Percentiles rank a stretch among this genome's conserved stretches.
Conservation (phyloP, 1,284 basidiomycete species). For the Moesziomyces aphidis region DNA sequence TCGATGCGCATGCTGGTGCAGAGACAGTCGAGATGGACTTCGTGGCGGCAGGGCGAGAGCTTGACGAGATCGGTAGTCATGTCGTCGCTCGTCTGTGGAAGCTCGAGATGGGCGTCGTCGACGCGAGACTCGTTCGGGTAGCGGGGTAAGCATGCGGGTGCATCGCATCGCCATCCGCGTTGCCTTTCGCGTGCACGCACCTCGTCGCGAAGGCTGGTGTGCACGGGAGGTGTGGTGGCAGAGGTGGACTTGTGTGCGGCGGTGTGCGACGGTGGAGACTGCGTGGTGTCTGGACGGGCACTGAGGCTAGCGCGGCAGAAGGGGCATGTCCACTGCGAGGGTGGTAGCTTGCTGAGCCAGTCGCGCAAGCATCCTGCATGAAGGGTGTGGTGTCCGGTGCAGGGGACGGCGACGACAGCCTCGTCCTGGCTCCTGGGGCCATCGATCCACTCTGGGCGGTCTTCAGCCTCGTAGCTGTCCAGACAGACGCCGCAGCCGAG, state of each 20-base stretch:
- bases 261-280: constrained; percentile 2
- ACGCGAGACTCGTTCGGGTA: constrained; percentile 34
- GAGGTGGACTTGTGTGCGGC: constrained; percentile 6
- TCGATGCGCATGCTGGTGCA: constrained; percentile 59
- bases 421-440: constrained; percentile 51
- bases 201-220: constrained; percentile 52
- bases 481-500: constrained; percentile 63
- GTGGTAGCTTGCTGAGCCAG: constrained; percentile 59
- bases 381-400: constrained; percentile 60
- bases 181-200: constrained; percentile 52
- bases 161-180: constrained; percentile 60
- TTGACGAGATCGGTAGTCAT: constrained; percentile 45
- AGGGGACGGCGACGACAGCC: constrained; percentile 62
- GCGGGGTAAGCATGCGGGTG: constrained; percentile 56
- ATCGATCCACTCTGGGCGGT: constrained; percentile 59
- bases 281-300: not conserved
- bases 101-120: constrained; percentile 31
- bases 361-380: constrained; percentile 58
- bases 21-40: constrained; percentile 63
- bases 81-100: constrained; percentile 22
- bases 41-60: constrained; percentile 60
- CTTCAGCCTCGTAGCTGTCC: constrained; percentile 58
- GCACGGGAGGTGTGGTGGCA: not conserved
- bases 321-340: constrained; percentile 63
- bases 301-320: constrained; percentile 57